Evolutionary conservation across 1,139 yeast genomes (phyloP).

Genomic region (Torulaspora globosa): DNA sequence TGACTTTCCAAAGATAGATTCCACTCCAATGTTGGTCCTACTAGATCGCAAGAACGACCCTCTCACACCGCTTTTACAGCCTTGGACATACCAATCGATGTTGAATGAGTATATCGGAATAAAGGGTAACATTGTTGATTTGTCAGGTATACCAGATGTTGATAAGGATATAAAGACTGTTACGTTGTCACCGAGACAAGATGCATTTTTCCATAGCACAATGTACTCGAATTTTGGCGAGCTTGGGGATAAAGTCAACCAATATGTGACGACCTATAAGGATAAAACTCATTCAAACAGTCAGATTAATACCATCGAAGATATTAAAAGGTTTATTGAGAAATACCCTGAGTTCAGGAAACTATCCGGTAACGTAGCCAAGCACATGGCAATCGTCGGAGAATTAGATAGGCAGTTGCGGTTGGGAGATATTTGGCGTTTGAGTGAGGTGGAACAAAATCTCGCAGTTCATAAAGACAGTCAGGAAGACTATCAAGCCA

Average conservation of each 20-base stretch:
- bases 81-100: constrained; percentile 99
- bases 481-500: constrained; percentile 45
- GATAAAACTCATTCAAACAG: constrained; percentile 71
- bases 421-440: constrained; percentile 64
- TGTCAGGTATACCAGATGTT: constrained; percentile 42
- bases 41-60: constrained; percentile 88
- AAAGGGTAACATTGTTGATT: constrained; percentile 69
- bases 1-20: constrained; percentile 60
- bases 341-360: constrained; percentile 91
- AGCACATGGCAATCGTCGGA: constrained; percentile 84
- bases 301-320: constrained; percentile 70
- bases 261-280: constrained; percentile 79
- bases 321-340: constrained; percentile 84
- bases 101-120: constrained; percentile 87
- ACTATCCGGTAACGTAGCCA: constrained; percentile 82
- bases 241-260: constrained; percentile 81
- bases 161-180: constrained; percentile 53
- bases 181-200: constrained; percentile 64
- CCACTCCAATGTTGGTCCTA: constrained; percentile 71
- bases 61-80: constrained; percentile 81
- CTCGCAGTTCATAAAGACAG: constrained; percentile 66
- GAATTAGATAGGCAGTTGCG: constrained; percentile 74
- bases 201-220: constrained; percentile 69
- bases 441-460: constrained; percentile 86
- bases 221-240: constrained; percentile 94